These are phyloP conservation scores for Claviceps quebecensis DNA, from an alignment of 2,329 filamentous ascomycete species.

Conservation along the genomic window DNA sequence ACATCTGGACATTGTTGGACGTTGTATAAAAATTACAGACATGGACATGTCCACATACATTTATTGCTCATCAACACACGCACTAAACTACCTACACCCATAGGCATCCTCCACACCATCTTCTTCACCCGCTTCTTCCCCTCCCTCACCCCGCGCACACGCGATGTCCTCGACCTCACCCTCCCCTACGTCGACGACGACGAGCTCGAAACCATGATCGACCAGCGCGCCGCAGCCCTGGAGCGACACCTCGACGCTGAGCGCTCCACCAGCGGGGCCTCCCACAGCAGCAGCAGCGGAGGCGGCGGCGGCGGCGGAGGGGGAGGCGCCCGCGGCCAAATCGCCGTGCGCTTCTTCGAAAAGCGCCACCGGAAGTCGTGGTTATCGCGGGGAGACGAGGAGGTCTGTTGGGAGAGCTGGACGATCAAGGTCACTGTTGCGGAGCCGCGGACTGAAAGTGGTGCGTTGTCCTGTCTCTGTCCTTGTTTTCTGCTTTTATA, in stretches of 20 bases:
- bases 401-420: slow-evolving; percentile 96
- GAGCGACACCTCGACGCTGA: slow-evolving; percentile 61
- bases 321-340: slow-evolving; percentile 38
- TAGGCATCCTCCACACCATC: slow-evolving; percentile 88
- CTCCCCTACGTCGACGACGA: slow-evolving; percentile 81
- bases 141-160: slow-evolving; percentile 64
- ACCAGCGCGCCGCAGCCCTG: slow-evolving; percentile 67
- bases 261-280: slow-evolving; percentile 22
- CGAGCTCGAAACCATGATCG: slow-evolving; percentile 86
- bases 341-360: slow-evolving; percentile 89
- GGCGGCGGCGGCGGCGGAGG: not conserved
- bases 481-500: too few species aligned
- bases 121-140: slow-evolving; percentile 99
- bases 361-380: slow-evolving; percentile 73
- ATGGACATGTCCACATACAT: too few species aligned
- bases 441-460: slow-evolving; percentile 74
- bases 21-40: too few species aligned
- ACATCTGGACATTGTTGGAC: too few species aligned
- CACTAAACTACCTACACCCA: not conserved
- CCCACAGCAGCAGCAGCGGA: slow-evolving; percentile 9
- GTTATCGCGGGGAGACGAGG: slow-evolving; percentile 71
- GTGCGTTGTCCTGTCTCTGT: slow-evolving; percentile 33
- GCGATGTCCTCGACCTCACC: slow-evolving; percentile 81
- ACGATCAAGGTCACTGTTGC: slow-evolving; percentile 86
- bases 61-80: too few species aligned